Evolutionary conservation across 495 filamentous ascomycete genomes (phyloP), one percentile per base, ranked within the genome.

Genomic region (Aspergillus sclerotiicarbonarius): DNA sequence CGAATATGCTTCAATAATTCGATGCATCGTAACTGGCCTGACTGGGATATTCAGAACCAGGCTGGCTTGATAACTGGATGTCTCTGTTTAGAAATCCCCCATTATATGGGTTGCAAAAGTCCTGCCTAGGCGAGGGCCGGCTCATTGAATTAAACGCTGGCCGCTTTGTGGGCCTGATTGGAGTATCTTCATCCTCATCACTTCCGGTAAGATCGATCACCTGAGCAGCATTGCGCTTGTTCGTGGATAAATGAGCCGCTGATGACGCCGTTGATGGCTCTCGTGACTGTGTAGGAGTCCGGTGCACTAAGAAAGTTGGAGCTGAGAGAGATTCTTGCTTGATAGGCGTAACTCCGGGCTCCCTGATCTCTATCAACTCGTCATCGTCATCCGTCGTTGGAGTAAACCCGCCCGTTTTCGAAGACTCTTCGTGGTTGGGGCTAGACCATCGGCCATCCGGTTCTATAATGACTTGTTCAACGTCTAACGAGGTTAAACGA

Each of bases 381-480:
- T 90, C 87, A 48, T 88, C 84, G 44, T 88, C 84, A 41, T 77
- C 69, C 44, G 74, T 68, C n/a, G 75, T 68, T 25, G 62, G 71
- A 6, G 64, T 76, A 57, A 61, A 65, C 20, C 71, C 71, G 25
- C 78, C 74, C 18, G 72, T 64, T 3, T 68, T 67, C 7, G 64
- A 61, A 32, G 67, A 60, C 13, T 72, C 62, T 13, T 71, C 68
- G 50, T 76, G 75, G 51, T 71, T 76, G 30, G 70, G 64, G 44
- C 43, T 72, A n/a, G 80, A 78, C 94, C 94, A 98, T 65, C 77
- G 75, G 3, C 92, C 94, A 60, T 90, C 78, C 1, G 94, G 91
- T 61, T 98, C 90, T 53, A 98, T 90, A 2, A 88, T 90, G 30
- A 98, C 91, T 62, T 95, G 90, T 33, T 95, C 90, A 4, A 87